Percentiles rank a stretch among this genome's conserved stretches.
Evolutionary conservation across 1,284 basidiomycete species (phyloP).

Genomic region (Mycena citricolor): DNA sequence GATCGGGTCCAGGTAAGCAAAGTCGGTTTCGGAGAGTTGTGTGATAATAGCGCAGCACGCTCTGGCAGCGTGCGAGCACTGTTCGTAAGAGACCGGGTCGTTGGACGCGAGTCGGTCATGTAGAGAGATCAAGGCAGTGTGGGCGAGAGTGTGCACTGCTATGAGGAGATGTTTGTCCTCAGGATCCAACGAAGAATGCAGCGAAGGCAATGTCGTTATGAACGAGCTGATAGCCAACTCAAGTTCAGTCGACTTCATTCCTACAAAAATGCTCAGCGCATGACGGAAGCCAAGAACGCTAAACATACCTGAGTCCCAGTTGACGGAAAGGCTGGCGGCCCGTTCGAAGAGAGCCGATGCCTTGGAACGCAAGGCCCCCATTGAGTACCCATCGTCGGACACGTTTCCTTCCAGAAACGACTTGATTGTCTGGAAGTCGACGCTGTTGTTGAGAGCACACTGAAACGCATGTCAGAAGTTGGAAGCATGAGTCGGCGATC

Average conservation of each 20-base stretch:
- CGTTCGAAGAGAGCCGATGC: conserved; percentile 72
- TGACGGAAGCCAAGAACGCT: conserved; percentile 15
- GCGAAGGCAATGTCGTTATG: conserved; percentile 57
- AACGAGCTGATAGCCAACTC: conserved; percentile 66
- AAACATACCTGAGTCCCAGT: conserved; percentile 58
- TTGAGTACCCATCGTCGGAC: conserved; percentile 57
- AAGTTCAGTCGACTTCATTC: conserved; percentile 46
- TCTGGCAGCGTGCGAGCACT: conserved; percentile 61
- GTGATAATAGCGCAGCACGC: conserved; percentile 58
- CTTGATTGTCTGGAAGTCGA: conserved; percentile 55
- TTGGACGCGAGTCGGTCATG: conserved; percentile 61
- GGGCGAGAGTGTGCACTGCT: conserved; percentile 61
- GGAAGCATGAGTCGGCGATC: conserved; percentile 25
- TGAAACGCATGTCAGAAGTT: conserved; percentile 1
- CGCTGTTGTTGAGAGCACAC: conserved; percentile 39
- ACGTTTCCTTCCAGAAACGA: conserved; percentile 62
- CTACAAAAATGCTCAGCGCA: conserved; percentile 26
- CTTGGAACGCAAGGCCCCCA: conserved; percentile 64
- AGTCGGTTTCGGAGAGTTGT: conserved; percentile 61
- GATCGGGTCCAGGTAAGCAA: conserved; percentile 69
- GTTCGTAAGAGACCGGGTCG: conserved; percentile 60
- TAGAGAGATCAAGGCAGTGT: conserved; percentile 66
- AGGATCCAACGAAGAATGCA: conserved; percentile 54
- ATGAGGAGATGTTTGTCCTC: conserved; percentile 62
- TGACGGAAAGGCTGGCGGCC: conserved; percentile 57